These are phyloP conservation scores for Xanthoceras sorbifolium DNA, from an alignment of 345 rosid genomes.

Conservation along the genomic window DNA sequence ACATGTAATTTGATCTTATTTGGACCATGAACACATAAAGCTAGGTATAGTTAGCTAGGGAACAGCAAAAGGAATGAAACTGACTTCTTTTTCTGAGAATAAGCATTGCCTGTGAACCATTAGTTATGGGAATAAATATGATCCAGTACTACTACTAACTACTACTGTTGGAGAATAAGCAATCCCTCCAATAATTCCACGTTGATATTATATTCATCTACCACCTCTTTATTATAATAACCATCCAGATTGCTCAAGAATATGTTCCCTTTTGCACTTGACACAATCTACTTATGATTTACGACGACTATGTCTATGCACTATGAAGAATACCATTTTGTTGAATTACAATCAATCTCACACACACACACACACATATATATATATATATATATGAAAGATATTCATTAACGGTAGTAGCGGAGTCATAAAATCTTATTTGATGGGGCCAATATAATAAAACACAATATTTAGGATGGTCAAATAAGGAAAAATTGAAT, in stretches of 20 bases:
- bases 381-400: too few relatives aligned
- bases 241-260: neutral
- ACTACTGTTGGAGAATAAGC: neutral
- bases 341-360: neutral
- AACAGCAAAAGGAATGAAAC: constrained; percentile 11
- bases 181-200: neutral
- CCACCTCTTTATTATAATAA: neutral
- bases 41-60: too few relatives aligned
- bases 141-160: neutral
- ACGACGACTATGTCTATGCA: neutral
- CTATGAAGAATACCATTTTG: neutral
- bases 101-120: constrained; percentile 2
- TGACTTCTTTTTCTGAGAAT: neutral
- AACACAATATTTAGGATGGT: too few relatives aligned
- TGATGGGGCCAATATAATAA: too few relatives aligned
- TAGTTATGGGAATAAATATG: neutral
- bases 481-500: too few relatives aligned
- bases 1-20: neutral
- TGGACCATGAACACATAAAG: neutral
- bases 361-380: too few relatives aligned
- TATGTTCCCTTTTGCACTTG: neutral
- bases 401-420: too few relatives aligned
- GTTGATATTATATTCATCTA: neutral
- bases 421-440: too few relatives aligned
- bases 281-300: neutral